Conservation (phyloP, 768 basidiomycete genomes). For the Agrocybe praecox region DNA sequence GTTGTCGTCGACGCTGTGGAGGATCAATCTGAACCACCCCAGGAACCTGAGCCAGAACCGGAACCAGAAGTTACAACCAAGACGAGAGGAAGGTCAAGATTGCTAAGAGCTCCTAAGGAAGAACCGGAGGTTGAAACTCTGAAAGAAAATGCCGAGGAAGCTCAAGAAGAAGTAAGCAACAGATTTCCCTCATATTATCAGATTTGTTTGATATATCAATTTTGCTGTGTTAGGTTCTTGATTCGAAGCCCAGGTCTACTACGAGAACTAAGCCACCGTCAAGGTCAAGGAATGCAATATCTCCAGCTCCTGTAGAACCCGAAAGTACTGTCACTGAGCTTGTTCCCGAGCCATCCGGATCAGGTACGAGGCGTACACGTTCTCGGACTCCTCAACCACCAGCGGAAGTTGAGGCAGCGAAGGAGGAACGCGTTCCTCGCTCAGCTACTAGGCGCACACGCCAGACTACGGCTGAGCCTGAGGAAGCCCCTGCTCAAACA, state of each 20-base stretch:
- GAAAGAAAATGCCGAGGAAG: not conserved
- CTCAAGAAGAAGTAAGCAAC: conserved; percentile 10
- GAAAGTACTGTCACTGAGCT: not conserved
- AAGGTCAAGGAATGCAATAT: conserved; percentile 8
- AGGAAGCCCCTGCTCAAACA: conserved; percentile 14
- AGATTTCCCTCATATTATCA: too few species aligned
- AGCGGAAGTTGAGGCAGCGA: conserved; percentile 5
- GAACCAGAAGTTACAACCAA: conserved; percentile 2
- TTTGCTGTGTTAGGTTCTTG: not conserved
- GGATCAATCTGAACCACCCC: not conserved
- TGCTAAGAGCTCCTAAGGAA: conserved; percentile 14
- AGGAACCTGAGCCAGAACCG: conserved; percentile 6
- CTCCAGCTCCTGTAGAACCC: not conserved
- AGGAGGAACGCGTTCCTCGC: conserved; percentile 1
- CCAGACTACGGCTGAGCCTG: conserved; percentile 25
- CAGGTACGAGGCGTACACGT: conserved; percentile 1
- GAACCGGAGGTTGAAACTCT: not conserved
- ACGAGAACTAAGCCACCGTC: conserved; percentile 7
- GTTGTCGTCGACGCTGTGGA: conserved; percentile 6
- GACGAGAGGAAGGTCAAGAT: conserved; percentile 15
- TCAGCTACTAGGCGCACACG: conserved; percentile 23
- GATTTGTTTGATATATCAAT: not conserved
- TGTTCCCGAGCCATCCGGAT: conserved; percentile 2
- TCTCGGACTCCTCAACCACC: conserved; percentile 20
- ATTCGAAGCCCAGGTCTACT: conserved; percentile 2